Evolutionary conservation across 441 rosid genomes (phyloP).

Genomic region (Euphorbia neoarborescens): DNA sequence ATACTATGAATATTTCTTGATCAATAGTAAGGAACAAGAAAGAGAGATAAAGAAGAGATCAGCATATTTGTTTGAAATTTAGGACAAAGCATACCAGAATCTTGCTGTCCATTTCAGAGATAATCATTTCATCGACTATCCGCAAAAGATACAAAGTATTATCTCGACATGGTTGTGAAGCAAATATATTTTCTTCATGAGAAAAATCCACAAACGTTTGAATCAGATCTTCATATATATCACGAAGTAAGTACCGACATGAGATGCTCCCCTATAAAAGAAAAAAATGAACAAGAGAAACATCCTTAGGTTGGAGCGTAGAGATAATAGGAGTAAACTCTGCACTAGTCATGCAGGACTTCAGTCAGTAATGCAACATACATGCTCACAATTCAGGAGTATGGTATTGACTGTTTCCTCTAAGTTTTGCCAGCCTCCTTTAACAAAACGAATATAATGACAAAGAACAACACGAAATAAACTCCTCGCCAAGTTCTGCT

Average conservation of each 20-base stretch:
- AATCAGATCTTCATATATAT: conserved; percentile 67
- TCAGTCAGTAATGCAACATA: conserved; percentile 32
- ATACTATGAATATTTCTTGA: background rate
- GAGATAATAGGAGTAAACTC: background rate
- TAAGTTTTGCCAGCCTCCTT: conserved; percentile 98
- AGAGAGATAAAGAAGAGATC: background rate
- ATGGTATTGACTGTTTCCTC: conserved; percentile 92
- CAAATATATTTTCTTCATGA: conserved; percentile 75
- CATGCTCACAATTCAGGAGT: conserved; percentile 60
- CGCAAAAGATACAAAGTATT: conserved; percentile 74
- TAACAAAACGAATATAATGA: conserved; percentile 69
- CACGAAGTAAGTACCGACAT: conserved; percentile 57
- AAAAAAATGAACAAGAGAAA: conserved; percentile 22
- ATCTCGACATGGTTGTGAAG: conserved; percentile 91
- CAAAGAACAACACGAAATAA: conserved; percentile 76
- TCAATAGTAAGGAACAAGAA: background rate
- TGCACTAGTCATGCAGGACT: conserved; percentile 2
- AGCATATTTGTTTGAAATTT: background rate
- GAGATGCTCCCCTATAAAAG: conserved; percentile 56
- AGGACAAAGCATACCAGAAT: conserved; percentile 50
- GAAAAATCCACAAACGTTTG: conserved; percentile 69
- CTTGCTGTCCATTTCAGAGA: conserved; percentile 69
- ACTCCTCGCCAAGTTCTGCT: conserved; percentile 65
- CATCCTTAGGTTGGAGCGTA: background rate
- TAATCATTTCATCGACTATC: conserved; percentile 84